Evolutionary conservation across 257 asterid genomes (phyloP), one percentile per base, ranked within the genome.

Genomic region (Buddleja alternifolia): DNA sequence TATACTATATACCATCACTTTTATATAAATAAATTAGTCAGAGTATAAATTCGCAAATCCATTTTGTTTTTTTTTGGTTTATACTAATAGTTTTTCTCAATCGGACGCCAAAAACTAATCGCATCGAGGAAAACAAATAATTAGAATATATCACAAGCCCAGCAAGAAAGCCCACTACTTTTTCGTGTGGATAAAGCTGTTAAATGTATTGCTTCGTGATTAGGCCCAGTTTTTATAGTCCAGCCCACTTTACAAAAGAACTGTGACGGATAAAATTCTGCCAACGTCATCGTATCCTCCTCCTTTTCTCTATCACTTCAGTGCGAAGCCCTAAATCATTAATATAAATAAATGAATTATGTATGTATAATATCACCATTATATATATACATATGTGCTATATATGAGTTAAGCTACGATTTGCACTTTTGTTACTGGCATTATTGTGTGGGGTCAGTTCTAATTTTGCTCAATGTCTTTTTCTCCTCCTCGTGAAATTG

Each of bases 301-400:
- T n/a, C 1, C 14, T 4, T 5, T 16, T 47, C 20, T n/a, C 15
- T 7, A 37, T 16, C 14, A 20, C 19, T 69, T 25, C 68, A 60
- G 8, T 34, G 17, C n/a, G 8, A 34, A 47, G 67, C 69, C 68
- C 68, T 59, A 70, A 60, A 34, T 62, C 39, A 17, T 23, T n/a
- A n/a, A n/a, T 50, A 23, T 17, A 47, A 23, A 6, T 40, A n/a
- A n/a, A 37, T 14, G 48, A 41, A 21, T 48, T 32, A 50, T 34
- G 45, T 4, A 29, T 57, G 37, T 36, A 29, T 29, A 14, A 29
- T n/a, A 6, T 25, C 14, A 39, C 32, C 8, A 14, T 17, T 34
- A 8, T n/a, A n/a, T 25, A 14, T 21, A 23, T 42, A 48, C 41
- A 14, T 24, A 25, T 21, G 16, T 41, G 36, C 45, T n/a, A n/a